These are phyloP conservation scores for Suillus americanus DNA, from an alignment of 768 basidiomycete genomes.

Conservation along the genomic window DNA sequence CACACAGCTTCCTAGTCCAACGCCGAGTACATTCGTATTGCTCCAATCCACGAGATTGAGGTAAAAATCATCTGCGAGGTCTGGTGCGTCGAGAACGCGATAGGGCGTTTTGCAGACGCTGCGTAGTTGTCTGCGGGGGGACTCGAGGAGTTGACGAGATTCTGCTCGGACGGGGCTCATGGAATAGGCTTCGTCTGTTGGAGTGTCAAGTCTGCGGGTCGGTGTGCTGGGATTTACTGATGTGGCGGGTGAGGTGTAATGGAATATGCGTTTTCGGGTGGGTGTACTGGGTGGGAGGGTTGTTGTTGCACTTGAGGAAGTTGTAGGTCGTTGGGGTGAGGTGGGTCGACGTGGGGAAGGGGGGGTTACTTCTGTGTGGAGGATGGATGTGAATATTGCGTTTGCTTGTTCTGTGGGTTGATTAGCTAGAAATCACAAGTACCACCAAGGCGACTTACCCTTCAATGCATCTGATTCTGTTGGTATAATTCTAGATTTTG, in stretches of 20 bases:
- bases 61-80: slow-evolving; percentile 97
- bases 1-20: slow-evolving; percentile 81
- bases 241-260: slow-evolving; percentile 62
- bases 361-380: slow-evolving; percentile 78
- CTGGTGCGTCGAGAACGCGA: slow-evolving; percentile 94
- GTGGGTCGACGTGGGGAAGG: slow-evolving; percentile 60
- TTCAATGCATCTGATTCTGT: slow-evolving; percentile 76
- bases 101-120: slow-evolving; percentile 94
- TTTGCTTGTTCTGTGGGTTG: slow-evolving; percentile 72
- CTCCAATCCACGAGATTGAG: slow-evolving; percentile 98
- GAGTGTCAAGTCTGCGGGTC: slow-evolving; percentile 67
- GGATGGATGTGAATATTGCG: slow-evolving; percentile 72
- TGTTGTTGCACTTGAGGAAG: slow-evolving; percentile 31
- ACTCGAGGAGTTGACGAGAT: slow-evolving; percentile 79
- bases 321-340: slow-evolving; percentile 56
- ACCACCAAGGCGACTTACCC: slow-evolving; percentile 40
- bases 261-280: slow-evolving; percentile 60
- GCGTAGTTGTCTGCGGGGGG: slow-evolving; percentile 77
- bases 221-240: slow-evolving; percentile 58
- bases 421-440: background rate
- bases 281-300: slow-evolving; percentile 45
- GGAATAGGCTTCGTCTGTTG: slow-evolving; percentile 86
- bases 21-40: slow-evolving; percentile 90
- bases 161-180: slow-evolving; percentile 87
- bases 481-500: slow-evolving; percentile 62